Evolutionary conservation across 768 basidiomycete genomes (phyloP).

Genomic region (Termitomyces sp.): DNA sequence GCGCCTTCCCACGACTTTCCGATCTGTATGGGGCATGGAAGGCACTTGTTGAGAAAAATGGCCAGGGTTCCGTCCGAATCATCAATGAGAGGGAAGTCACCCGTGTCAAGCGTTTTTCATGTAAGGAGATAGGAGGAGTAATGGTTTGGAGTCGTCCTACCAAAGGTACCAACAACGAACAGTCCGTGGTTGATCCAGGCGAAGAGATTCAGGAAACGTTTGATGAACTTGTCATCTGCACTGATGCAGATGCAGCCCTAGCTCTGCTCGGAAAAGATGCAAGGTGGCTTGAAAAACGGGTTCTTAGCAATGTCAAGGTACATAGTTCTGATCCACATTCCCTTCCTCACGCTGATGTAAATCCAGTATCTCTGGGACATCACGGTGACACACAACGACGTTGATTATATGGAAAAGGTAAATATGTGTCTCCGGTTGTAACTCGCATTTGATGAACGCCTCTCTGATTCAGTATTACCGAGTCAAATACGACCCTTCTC

Average conservation of each 20-base stretch:
- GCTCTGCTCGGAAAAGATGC: conserved; percentile 21
- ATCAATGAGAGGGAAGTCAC: conserved; percentile 22
- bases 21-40: conserved; percentile 23
- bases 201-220: conserved; percentile 18
- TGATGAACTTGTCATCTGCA: conserved; percentile 24
- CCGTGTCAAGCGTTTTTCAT: conserved; percentile 18
- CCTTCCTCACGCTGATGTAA: neutral
- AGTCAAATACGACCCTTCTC: conserved; percentile 28
- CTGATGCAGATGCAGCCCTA: conserved; percentile 23
- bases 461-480: conserved; percentile 31
- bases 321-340: neutral
- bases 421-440: neutral
- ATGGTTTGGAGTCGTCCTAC: conserved; percentile 22
- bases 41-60: conserved; percentile 19
- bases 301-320: conserved; percentile 28
- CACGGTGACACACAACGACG: conserved; percentile 47
- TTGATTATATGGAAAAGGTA: conserved; percentile 42
- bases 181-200: conserved; percentile 23
- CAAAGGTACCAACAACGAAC: conserved; percentile 22
- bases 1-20: conserved; percentile 24
- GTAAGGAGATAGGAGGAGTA: conserved; percentile 16
- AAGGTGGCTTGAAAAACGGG: conserved; percentile 22
- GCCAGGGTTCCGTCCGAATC: conserved; percentile 21
- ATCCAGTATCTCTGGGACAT: conserved; percentile 35
- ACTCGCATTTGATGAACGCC: neutral